Conservation (phyloP, 2,329 filamentous ascomycete genomes). For the Sphaerostilbella broomeana region DNA sequence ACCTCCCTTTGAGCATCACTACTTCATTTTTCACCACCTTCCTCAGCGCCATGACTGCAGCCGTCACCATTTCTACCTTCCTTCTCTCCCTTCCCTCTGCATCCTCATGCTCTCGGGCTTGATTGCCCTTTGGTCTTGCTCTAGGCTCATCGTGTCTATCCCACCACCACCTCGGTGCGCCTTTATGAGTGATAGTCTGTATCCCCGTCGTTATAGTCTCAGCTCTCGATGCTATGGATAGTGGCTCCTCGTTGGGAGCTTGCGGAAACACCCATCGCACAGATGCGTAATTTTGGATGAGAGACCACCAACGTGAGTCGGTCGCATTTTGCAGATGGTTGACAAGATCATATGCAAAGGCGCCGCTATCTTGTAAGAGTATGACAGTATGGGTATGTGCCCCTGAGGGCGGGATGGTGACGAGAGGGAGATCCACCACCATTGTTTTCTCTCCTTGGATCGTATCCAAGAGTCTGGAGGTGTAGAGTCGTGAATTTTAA, state of each 20-base stretch:
- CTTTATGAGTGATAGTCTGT: background rate
- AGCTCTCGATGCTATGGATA: background rate
- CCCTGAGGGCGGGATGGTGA: conserved; percentile 8
- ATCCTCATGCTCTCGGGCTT: background rate
- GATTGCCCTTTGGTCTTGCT: background rate
- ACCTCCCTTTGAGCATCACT: conserved; percentile 1
- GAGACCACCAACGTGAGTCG: conserved; percentile 6
- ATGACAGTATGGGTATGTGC: conserved; percentile 10
- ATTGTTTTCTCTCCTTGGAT: background rate
- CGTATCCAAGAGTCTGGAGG: background rate
- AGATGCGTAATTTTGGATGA: conserved; percentile 9
- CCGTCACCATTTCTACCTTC: background rate
- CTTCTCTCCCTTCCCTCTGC: background rate
- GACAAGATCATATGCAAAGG: background rate
- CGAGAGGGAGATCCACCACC: conserved; percentile 6
- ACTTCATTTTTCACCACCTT: conserved; percentile 6
- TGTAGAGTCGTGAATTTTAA: background rate
- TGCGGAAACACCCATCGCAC: conserved; percentile 10
- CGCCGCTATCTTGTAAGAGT: conserved; percentile 4
- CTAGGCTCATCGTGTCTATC: background rate
- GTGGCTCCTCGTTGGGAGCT: conserved; percentile 6
- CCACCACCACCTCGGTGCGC: conserved; percentile 5
- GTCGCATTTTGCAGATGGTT: conserved; percentile 5
- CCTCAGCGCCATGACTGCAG: background rate
- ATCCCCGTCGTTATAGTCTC: conserved; percentile 6